Percentiles rank a stretch among this genome's conserved stretches.
These are phyloP conservation scores for Russula emetica DNA, from an alignment of 768 basidiomycete genomes.

Conservation along the genomic window DNA sequence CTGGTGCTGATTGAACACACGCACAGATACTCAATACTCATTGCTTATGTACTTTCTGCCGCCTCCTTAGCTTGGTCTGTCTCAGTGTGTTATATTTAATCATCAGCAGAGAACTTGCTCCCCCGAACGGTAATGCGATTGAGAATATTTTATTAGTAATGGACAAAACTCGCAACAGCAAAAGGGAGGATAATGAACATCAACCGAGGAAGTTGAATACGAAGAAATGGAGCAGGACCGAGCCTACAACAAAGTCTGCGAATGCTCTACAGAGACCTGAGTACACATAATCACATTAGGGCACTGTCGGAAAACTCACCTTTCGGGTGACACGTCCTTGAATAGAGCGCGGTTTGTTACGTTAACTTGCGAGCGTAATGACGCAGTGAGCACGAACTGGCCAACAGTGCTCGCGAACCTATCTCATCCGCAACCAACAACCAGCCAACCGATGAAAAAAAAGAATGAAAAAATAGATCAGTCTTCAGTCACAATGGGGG, in stretches of 20 bases:
- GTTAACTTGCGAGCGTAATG: slow-evolving; percentile 88
- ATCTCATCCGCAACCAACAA: background rate
- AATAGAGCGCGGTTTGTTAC: slow-evolving; percentile 78
- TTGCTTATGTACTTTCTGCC: slow-evolving; percentile 2
- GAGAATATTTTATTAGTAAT: background rate
- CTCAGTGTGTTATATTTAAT: background rate
- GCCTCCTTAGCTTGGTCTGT: background rate
- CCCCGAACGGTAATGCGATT: background rate
- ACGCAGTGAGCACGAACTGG: slow-evolving; percentile 94
- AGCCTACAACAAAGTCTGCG: slow-evolving; percentile 93
- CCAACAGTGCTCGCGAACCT: slow-evolving; percentile 93
- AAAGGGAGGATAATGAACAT: slow-evolving; percentile 5
- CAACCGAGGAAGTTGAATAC: slow-evolving; percentile 97
- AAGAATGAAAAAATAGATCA: background rate
- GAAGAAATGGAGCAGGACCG: slow-evolving; percentile 94
- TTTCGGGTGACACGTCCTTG: slow-evolving; percentile 88
- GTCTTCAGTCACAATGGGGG: background rate
- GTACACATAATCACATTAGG: background rate
- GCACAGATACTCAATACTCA: background rate
- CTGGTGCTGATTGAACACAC: background rate
- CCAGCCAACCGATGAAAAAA: background rate
- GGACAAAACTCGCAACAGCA: background rate
- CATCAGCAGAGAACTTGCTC: background rate
- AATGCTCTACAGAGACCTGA: slow-evolving; percentile 65
- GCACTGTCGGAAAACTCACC: slow-evolving; percentile 48